phyloP scores from a whole-genome alignment of 2,329 filamentous ascomycete genomes.

The Aspergillus sp. region DNA sequence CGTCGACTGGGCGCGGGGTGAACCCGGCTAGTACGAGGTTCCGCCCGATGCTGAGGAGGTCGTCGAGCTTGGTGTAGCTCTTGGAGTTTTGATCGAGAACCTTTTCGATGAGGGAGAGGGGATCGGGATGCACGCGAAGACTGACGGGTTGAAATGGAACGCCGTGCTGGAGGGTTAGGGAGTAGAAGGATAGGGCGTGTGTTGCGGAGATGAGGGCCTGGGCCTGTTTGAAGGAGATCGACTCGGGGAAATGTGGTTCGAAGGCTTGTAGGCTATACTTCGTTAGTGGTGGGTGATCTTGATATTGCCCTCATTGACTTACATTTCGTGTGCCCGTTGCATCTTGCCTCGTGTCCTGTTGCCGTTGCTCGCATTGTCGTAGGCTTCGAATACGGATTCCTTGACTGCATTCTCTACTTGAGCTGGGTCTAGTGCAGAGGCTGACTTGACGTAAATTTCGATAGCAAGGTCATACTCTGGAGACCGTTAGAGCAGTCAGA shows the following conservation, averaged over 20 bases:
- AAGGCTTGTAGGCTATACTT: constrained; percentile 47
- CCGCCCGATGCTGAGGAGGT: constrained; percentile 64
- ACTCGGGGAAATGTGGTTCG: constrained; percentile 46
- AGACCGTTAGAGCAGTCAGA: constrained; percentile 21
- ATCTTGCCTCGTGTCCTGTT: constrained; percentile 66
- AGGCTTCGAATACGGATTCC: constrained; percentile 58
- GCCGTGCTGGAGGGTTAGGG: constrained; percentile 65
- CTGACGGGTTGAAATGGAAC: constrained; percentile 69
- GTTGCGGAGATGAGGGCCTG: constrained; percentile 63
- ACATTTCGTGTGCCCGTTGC: constrained; percentile 64
- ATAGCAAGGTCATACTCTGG: constrained; percentile 48
- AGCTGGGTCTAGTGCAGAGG: constrained; percentile 43
- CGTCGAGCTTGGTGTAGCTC: constrained; percentile 67
- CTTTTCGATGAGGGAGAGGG: constrained; percentile 62
- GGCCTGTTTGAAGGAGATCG: constrained; percentile 48
- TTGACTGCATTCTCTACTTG: constrained; percentile 59
- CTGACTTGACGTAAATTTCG: constrained; percentile 44
- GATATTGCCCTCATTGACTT: constrained; percentile 26
- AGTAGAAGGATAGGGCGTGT: constrained; percentile 68
- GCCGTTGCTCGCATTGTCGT: constrained; percentile 69
- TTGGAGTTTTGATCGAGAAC: constrained; percentile 65
- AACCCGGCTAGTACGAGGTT: constrained; percentile 59
- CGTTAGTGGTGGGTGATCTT: background rate
- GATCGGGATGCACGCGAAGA: constrained; percentile 66
- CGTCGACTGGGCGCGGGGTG: constrained; percentile 30